phyloP scores from a whole-genome alignment of 306 rosid species.

The Mucuna pruriens region DNA sequence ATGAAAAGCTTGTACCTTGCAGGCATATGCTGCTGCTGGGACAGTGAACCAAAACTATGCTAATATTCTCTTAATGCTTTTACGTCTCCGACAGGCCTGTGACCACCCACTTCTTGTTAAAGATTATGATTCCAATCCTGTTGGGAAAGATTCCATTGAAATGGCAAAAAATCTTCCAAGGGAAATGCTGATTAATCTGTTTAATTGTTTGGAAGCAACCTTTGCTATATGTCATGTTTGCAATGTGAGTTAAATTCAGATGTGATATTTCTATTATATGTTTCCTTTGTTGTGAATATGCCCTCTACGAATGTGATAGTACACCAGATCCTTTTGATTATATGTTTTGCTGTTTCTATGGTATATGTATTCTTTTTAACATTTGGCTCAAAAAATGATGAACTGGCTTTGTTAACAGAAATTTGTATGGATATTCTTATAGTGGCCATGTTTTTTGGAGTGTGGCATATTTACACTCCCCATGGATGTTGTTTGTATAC shows the following conservation, averaged over 20 bases:
- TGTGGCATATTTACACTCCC: background rate
- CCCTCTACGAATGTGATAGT: conserved; percentile 12
- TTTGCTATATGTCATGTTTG: conserved; percentile 74
- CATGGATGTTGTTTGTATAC: background rate
- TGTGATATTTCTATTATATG: background rate
- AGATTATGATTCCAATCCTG: conserved; percentile 65
- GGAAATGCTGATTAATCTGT: conserved; percentile 69
- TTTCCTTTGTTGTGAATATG: conserved; percentile 26
- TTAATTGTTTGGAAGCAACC: conserved; percentile 68
- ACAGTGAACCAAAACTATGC: conserved; percentile 98
- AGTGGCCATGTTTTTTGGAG: background rate
- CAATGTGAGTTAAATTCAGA: conserved; percentile 66
- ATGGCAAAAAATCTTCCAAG: conserved; percentile 79
- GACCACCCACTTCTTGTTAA: conserved; percentile 94
- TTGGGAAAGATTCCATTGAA: conserved; percentile 71
- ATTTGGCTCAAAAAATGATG: background rate
- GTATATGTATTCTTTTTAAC: conserved; percentile 29
- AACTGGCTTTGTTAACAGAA: background rate
- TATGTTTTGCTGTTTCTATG: conserved; percentile 27
- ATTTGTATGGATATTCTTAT: conserved; percentile 13
- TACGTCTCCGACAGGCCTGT: conserved; percentile 99
- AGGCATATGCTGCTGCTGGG: conserved; percentile 99
- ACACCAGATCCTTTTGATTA: conserved; percentile 18
- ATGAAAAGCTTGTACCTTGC: conserved; percentile 39
- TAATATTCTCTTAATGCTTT: conserved; percentile 92